Evolutionary conservation across 73 alveolate species (phyloP).

Genomic region (Urostyla sp.): DNA sequence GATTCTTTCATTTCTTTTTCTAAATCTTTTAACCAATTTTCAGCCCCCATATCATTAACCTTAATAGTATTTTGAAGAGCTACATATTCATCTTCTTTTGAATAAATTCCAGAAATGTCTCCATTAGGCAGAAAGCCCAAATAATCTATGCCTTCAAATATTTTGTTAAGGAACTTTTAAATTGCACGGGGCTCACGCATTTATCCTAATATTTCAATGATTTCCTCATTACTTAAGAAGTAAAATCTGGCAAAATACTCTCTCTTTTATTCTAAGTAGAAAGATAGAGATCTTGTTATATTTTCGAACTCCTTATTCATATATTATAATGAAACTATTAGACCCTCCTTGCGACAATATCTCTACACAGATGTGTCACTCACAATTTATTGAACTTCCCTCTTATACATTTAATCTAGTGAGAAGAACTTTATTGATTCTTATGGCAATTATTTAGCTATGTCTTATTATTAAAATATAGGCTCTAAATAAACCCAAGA

Average conservation of each 20-base stretch:
- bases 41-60: conserved; percentile 80
- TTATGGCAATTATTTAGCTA: conserved; percentile 88
- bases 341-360: conserved; percentile 81
- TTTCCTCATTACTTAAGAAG: conserved; percentile 86
- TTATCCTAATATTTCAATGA: conserved; percentile 87
- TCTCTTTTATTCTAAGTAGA: conserved; percentile 86
- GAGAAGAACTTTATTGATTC: conserved; percentile 88
- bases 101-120: conserved; percentile 62
- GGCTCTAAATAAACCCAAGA: conserved; percentile 94
- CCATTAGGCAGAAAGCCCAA: conserved; percentile 85
- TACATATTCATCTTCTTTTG: conserved; percentile 88
- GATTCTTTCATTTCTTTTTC: conserved; percentile 76
- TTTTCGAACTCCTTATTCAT: conserved; percentile 87
- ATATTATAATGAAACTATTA: conserved; percentile 67
- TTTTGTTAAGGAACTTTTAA: conserved; percentile 84
- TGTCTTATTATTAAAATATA: conserved; percentile 92
- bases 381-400: conserved; percentile 80
- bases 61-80: conserved; percentile 70
- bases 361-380: conserved; percentile 91
- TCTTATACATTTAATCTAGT: conserved; percentile 91
- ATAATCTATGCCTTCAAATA: conserved; percentile 88
- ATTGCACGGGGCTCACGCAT: conserved; percentile 86
- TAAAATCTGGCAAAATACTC: conserved; percentile 91
- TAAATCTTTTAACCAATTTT: conserved; percentile 73
- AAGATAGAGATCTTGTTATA: conserved; percentile 83